Evolutionary conservation across 2,329 filamentous ascomycete species (phyloP).

Genomic region (Phialophora expanda): DNA sequence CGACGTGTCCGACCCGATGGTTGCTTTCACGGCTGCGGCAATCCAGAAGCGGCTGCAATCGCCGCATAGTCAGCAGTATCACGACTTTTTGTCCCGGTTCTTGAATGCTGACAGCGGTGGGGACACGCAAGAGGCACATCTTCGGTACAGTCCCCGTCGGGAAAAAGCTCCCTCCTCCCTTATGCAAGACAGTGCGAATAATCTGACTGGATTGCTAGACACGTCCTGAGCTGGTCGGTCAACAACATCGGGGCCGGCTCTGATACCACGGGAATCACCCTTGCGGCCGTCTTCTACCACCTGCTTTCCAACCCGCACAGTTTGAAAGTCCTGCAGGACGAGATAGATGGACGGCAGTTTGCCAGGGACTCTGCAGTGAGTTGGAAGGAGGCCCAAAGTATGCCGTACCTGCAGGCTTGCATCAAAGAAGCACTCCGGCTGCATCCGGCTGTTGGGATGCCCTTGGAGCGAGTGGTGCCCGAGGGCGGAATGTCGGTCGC

Average conservation of each 20-base stretch:
- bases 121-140: too few relatives aligned
- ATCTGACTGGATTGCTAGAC: neutral
- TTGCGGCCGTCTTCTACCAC: conserved; percentile 74
- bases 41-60: neutral
- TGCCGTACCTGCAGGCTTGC: conserved; percentile 76
- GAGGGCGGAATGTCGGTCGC: conserved; percentile 65
- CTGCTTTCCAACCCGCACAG: conserved; percentile 65
- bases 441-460: conserved; percentile 74
- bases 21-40: conserved; percentile 11
- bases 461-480: conserved; percentile 74
- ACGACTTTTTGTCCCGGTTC: too few relatives aligned
- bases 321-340: neutral
- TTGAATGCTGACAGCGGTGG: too few relatives aligned
- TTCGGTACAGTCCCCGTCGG: neutral
- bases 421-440: conserved; percentile 78
- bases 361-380: conserved; percentile 40
- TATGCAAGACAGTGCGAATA: neutral
- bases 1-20: conserved; percentile 3
- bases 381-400: conserved; percentile 66
- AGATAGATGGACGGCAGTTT: neutral
- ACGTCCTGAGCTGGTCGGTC: conserved; percentile 4
- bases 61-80: neutral
- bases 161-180: neutral
- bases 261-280: conserved; percentile 77
- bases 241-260: conserved; percentile 64